These are phyloP conservation scores for Globisporangium paddicum DNA, from an alignment of 352 stramenopile genomes.

Conservation along the genomic window DNA sequence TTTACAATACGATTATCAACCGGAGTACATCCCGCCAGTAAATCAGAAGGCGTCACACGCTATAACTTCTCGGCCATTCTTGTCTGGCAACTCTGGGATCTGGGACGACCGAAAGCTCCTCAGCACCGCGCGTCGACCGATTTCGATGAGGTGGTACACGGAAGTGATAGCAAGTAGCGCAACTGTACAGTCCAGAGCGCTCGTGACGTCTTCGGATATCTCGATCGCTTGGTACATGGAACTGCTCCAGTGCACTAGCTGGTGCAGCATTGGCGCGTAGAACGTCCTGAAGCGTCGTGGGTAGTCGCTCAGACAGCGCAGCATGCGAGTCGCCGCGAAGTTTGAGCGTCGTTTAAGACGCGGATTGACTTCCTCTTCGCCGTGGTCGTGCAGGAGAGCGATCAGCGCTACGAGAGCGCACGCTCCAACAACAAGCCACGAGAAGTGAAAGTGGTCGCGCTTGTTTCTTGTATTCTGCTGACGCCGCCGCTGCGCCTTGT, in stretches of 20 bases:
- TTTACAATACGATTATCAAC: not conserved
- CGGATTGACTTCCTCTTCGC: not conserved
- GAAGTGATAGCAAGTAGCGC: conserved; percentile 13
- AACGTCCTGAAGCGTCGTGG: conserved; percentile 16
- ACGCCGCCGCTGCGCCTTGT: conserved; percentile 8
- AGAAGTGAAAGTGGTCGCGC: conserved; percentile 3
- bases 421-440: not conserved
- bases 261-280: conserved; percentile 13
- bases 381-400: not conserved
- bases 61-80: not conserved
- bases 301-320: conserved; percentile 10
- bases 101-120: not conserved
- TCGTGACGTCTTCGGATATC: conserved; percentile 8
- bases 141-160: conserved; percentile 16
- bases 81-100: not conserved
- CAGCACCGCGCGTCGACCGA: not conserved
- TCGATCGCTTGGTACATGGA: not conserved
- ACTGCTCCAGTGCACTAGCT: not conserved
- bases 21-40: too few species aligned
- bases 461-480: not conserved
- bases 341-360: not conserved
- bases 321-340: not conserved
- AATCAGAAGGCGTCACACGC: conserved; percentile 3
- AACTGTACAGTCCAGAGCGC: conserved; percentile 14
- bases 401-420: not conserved